Base-by-base conservation (phyloP, 257 asterid genomes). In the Penstemon newberryi region DNA sequence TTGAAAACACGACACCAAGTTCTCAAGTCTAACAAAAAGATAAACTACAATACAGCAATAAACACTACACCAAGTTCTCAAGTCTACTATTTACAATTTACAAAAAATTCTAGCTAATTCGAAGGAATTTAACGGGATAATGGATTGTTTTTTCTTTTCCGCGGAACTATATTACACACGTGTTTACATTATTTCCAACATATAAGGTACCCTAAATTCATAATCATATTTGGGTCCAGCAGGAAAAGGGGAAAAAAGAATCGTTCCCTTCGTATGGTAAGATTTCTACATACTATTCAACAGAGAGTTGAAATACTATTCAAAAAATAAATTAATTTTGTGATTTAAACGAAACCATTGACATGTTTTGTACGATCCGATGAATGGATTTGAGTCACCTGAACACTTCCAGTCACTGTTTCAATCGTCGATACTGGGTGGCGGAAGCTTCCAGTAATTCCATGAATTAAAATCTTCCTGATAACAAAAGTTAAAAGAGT, bases 401-500 rank as follows among this genome's bases (percentile, higher is more conserved):
- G 5, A 55, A 66, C 38, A 59, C 25, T 25, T 46, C 15, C 60
- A 36, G 61, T 69, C 42, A 50, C 38, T 53, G 53, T 25, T 57
- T 81, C 75, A 81, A 46, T 58, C 8, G 45, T 79, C 79, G 3
- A 84, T 69, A 8, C n/a, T 8, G 64, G 84, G 79, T 58, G 85
- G 89, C 15, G 95, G 92, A 58, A 92, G 78, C 75, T 86, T 92
- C 98, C 98, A 92, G 83, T 65, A 92, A 73, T 89, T 92, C 94
- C 94, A 89, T 43, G 87, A 69, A 80, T 92, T 92, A 13, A 61
- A 92, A 74, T 85, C 95, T 81, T 89, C 98, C 96, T 92, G 88
- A 42, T 76, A 82, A 46, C 56, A 38, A 60, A 60, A 71, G 37
- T n/a, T 8, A 8, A 47, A 41, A 8, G 47, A 40, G 42, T 36